Conservation (phyloP, 1,139 yeast species). For the Geotrichum fermentans region DNA sequence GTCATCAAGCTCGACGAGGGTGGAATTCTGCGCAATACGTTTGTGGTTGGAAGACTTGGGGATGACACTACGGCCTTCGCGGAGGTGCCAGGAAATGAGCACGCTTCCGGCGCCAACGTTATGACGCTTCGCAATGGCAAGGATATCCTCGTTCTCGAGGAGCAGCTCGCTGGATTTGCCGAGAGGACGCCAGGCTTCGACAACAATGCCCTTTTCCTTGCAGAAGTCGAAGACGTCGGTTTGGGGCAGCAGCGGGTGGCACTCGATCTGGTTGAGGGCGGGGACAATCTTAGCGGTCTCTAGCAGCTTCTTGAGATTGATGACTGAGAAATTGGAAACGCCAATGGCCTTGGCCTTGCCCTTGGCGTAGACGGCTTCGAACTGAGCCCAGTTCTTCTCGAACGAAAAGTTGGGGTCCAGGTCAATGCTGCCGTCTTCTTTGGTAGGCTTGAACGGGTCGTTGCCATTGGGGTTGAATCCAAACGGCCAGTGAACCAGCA, state of each 20-base stretch:
- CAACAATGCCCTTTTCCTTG: conserved; percentile 49
- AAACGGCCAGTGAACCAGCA: conserved; percentile 85
- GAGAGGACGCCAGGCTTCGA: conserved; percentile 78
- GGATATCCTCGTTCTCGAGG: conserved; percentile 47
- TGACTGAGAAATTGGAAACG: conserved; percentile 69
- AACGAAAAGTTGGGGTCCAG: conserved; percentile 50
- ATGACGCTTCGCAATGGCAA: conserved; percentile 52
- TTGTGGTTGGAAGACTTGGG: conserved; percentile 66
- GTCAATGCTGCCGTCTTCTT: conserved; percentile 43
- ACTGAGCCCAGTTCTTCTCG: conserved; percentile 61
- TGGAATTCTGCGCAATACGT: conserved; percentile 57
- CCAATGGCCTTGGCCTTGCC: conserved; percentile 70
- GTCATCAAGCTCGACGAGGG: conserved; percentile 48
- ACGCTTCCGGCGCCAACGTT: conserved; percentile 55
- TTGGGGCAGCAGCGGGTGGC: conserved; percentile 74
- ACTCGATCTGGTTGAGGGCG: conserved; percentile 67
- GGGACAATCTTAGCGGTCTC: conserved; percentile 55
- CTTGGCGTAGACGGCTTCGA: conserved; percentile 55
- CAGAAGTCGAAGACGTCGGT: conserved; percentile 53
- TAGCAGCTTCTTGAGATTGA: conserved; percentile 50
- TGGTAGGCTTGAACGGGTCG: conserved; percentile 41
- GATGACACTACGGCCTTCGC: conserved; percentile 65
- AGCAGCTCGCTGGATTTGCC: conserved; percentile 69
- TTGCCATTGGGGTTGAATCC: conserved; percentile 46
- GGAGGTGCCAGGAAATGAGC: conserved; percentile 66